These are phyloP conservation scores for Metschnikowia chrysomelidarum DNA, from an alignment of 805 yeast species.

Conservation along the genomic window DNA sequence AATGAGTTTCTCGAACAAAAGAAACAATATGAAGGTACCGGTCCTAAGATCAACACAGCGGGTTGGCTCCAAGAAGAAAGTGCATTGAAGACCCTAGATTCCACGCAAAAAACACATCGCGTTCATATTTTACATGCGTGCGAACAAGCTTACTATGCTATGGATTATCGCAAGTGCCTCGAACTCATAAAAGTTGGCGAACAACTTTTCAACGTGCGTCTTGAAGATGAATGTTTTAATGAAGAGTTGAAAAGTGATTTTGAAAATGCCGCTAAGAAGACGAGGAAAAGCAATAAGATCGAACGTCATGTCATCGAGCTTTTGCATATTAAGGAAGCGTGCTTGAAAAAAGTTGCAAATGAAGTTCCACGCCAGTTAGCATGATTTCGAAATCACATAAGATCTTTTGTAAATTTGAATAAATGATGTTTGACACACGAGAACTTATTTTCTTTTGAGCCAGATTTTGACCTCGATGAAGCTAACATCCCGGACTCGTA, in stretches of 20 bases:
- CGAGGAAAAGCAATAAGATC: slow-evolving; percentile 34
- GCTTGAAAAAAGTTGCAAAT: slow-evolving; percentile 23
- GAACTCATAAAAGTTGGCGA: slow-evolving; percentile 41
- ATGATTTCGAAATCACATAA: too few relatives aligned
- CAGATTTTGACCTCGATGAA: slow-evolving; percentile 46
- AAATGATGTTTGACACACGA: not conserved
- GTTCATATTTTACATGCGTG: slow-evolving; percentile 56
- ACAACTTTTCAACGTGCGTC: slow-evolving; percentile 26
- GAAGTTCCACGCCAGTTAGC: too few relatives aligned
- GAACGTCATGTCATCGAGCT: slow-evolving; percentile 54
- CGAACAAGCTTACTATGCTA: slow-evolving; percentile 59
- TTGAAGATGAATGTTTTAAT: slow-evolving; percentile 23
- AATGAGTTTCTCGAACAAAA: slow-evolving; percentile 59
- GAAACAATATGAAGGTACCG: slow-evolving; percentile 46
- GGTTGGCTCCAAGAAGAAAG: slow-evolving; percentile 39
- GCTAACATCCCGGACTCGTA: slow-evolving; percentile 46
- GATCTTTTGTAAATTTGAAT: too few relatives aligned
- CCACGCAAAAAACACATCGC: slow-evolving; percentile 50
- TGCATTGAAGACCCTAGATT: slow-evolving; percentile 26
- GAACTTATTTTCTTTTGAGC: slow-evolving; percentile 21
- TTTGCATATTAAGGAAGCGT: slow-evolving; percentile 41
- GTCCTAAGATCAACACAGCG: slow-evolving; percentile 55
- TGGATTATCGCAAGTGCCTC: slow-evolving; percentile 52
- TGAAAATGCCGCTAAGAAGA: slow-evolving; percentile 25
- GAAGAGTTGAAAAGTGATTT: slow-evolving; percentile 19